Percentiles rank a stretch among this genome's conserved stretches.
Evolutionary conservation across 2,329 filamentous ascomycete species (phyloP).

Genomic region (Ramularia collo-cygni): DNA sequence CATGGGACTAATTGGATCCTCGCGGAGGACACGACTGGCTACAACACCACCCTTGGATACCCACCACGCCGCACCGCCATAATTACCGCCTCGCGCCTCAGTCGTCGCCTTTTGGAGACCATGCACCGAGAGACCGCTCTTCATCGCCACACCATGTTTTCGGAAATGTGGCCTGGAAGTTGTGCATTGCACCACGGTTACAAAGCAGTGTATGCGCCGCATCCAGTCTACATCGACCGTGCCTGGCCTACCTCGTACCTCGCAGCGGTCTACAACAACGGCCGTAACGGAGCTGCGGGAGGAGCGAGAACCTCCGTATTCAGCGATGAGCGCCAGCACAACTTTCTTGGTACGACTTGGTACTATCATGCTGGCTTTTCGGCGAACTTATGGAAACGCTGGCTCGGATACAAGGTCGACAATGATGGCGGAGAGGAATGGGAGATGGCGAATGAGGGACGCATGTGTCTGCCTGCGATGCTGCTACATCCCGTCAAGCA

Average conservation of each 20-base stretch:
- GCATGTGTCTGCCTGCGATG: slow-evolving; percentile 45
- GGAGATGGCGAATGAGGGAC: slow-evolving; percentile 38
- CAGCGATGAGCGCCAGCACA: slow-evolving; percentile 46
- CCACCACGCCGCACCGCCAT: slow-evolving; percentile 65
- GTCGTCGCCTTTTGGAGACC: slow-evolving; percentile 56
- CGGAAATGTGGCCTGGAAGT: slow-evolving; percentile 70
- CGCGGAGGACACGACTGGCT: slow-evolving; percentile 62
- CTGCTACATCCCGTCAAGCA: slow-evolving; percentile 46
- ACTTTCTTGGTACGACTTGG: slow-evolving; percentile 48
- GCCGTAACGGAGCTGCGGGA: slow-evolving; percentile 45
- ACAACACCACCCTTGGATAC: slow-evolving; percentile 47
- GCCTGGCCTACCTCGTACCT: slow-evolving; percentile 50
- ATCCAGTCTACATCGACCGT: slow-evolving; percentile 52
- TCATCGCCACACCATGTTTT: slow-evolving; percentile 65
- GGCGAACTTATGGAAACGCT: slow-evolving; percentile 49
- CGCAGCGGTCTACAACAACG: slow-evolving; percentile 50
- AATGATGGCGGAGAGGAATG: slow-evolving; percentile 42
- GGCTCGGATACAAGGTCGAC: slow-evolving; percentile 50
- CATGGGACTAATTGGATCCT: slow-evolving; percentile 68
- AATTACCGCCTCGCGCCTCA: slow-evolving; percentile 64
- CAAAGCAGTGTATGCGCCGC: slow-evolving; percentile 63
- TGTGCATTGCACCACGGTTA: slow-evolving; percentile 68
- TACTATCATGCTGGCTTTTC: slow-evolving; percentile 49
- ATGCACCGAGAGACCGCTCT: slow-evolving; percentile 72
- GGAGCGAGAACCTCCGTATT: slow-evolving; percentile 45